Conservation (phyloP, 2,329 filamentous ascomycete species). For the Albophoma yamanashiensis region DNA sequence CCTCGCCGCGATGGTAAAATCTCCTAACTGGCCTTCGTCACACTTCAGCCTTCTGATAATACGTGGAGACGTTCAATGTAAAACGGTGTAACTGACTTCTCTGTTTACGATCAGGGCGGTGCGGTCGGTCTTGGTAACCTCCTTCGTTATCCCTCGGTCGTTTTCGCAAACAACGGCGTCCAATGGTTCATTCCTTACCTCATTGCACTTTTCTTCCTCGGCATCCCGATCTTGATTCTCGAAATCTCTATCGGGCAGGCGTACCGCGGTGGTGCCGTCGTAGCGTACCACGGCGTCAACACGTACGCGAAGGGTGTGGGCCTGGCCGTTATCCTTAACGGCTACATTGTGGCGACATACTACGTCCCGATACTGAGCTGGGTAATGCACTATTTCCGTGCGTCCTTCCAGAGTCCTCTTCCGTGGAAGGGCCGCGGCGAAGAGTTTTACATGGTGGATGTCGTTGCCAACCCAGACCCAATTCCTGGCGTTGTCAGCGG, state of each 20-base stretch:
- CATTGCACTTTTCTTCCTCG: constrained; percentile 36
- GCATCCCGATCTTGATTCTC: constrained; percentile 40
- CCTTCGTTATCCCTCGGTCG: constrained; percentile 42
- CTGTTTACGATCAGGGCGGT: constrained; percentile 21
- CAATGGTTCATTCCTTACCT: constrained; percentile 48
- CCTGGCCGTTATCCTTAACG: constrained; percentile 36
- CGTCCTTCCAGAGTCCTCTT: constrained; percentile 38
- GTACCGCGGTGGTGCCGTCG: constrained; percentile 38
- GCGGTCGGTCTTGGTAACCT: constrained; percentile 43
- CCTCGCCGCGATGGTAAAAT: constrained; percentile 23
- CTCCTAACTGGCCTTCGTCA: background rate
- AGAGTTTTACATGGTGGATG: constrained; percentile 33
- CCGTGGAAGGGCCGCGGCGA: constrained; percentile 30
- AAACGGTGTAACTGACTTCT: background rate
- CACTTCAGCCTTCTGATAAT: background rate
- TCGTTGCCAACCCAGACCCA: constrained; percentile 19
- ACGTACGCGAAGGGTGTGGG: constrained; percentile 38
- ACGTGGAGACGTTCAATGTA: background rate
- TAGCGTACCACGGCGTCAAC: constrained; percentile 39
- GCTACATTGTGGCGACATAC: constrained; percentile 40
- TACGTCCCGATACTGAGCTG: constrained; percentile 43
- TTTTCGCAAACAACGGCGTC: constrained; percentile 45
- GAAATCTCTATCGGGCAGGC: constrained; percentile 57
- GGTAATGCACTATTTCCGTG: constrained; percentile 45
- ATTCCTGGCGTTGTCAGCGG: background rate